Percentiles rank a stretch among this genome's conserved stretches.
These are phyloP conservation scores for Jamesozyma piceae DNA, from an alignment of 805 yeast species.

Conservation along the genomic window DNA sequence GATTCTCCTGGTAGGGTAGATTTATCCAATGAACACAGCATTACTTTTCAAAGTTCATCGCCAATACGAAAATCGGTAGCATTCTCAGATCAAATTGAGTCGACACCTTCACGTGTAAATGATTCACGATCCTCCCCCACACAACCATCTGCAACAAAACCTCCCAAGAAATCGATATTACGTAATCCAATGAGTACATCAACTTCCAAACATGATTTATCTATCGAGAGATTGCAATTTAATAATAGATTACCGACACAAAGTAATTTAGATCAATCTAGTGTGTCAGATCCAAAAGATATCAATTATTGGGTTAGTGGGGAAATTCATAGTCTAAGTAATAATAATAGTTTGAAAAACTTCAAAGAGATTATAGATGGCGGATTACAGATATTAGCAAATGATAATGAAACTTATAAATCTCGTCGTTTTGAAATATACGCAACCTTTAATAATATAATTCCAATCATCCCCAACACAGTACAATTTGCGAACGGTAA, in stretches of 20 bases:
- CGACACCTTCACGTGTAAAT: slow-evolving; percentile 14
- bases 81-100: slow-evolving; percentile 25
- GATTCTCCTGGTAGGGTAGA: background rate
- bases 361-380: slow-evolving; percentile 19
- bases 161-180: slow-evolving; percentile 22
- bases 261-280: background rate
- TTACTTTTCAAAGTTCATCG: slow-evolving; percentile 7
- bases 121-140: slow-evolving; percentile 16
- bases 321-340: slow-evolving; percentile 20
- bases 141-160: slow-evolving; percentile 13
- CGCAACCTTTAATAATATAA: slow-evolving; percentile 27
- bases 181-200: background rate
- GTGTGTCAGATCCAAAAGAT: slow-evolving; percentile 7
- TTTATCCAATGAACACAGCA: too few species aligned
- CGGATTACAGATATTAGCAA: slow-evolving; percentile 17
- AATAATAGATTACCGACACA: background rate
- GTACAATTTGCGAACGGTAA: background rate
- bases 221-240: slow-evolving; percentile 3
- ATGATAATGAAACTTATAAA: background rate
- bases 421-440: slow-evolving; percentile 23
- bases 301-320: slow-evolving; percentile 24
- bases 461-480: slow-evolving; percentile 10
- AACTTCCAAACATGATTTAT: background rate
- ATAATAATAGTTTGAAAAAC: slow-evolving; percentile 15
- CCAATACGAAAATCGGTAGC: slow-evolving; percentile 24